A percentile compares a stretch with the other conserved stretches of the same genome.
phyloP scores from a whole-genome alignment of 2,329 filamentous ascomycete genomes.

The Trichoderma harzianum region DNA sequence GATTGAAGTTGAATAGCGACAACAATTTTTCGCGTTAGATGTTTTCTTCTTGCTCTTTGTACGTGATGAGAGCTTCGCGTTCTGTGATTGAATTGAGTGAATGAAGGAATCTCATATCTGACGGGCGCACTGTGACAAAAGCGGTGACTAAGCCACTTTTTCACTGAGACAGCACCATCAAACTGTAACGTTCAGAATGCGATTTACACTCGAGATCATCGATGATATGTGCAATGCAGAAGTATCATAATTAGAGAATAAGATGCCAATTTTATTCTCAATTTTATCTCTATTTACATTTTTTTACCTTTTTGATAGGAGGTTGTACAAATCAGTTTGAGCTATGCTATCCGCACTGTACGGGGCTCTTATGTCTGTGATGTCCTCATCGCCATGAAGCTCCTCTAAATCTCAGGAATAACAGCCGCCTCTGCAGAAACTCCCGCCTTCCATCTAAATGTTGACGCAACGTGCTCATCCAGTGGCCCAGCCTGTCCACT shows the following conservation, averaged over 20 bases:
- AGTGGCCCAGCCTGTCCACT: constrained; percentile 48
- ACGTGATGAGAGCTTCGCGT: background rate
- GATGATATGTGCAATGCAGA: background rate
- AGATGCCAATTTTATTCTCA: background rate
- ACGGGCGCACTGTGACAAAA: constrained; percentile 3
- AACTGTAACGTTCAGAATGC: background rate
- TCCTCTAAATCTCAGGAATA: constrained; percentile 17
- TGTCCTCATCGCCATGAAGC: background rate
- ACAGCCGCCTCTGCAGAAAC: constrained; percentile 13
- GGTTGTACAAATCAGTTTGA: background rate
- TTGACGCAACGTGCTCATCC: constrained; percentile 50
- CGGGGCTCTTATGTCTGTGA: background rate
- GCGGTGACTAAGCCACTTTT: background rate
- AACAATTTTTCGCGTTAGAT: background rate
- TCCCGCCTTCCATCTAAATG: constrained; percentile 40
- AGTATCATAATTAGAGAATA: background rate
- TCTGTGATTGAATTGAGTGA: background rate
- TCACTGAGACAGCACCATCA: background rate
- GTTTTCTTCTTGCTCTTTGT: background rate
- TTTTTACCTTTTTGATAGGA: too few species aligned
- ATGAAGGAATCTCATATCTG: background rate
- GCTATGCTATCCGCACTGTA: background rate
- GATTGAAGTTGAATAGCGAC: background rate
- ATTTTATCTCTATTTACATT: background rate
- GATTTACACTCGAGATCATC: background rate